These are phyloP conservation scores for Articulospora tetracladia DNA, from an alignment of 495 filamentous ascomycete genomes.

Conservation along the genomic window DNA sequence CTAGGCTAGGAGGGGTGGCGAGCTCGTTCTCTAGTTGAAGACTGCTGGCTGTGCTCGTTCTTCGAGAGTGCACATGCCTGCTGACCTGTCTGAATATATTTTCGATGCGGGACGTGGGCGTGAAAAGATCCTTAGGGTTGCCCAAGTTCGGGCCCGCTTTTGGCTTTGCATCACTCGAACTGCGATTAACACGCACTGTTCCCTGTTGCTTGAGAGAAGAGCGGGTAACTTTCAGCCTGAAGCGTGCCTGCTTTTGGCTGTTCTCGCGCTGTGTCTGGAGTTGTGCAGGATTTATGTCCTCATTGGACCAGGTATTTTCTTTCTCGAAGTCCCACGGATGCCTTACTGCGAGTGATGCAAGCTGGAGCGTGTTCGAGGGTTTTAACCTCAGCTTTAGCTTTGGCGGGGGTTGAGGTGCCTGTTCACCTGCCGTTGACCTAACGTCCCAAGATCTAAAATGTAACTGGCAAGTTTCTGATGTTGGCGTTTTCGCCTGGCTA, in stretches of 20 bases:
- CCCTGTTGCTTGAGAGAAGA: conserved; percentile 13
- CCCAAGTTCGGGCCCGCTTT: conserved; percentile 8
- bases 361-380: neutral
- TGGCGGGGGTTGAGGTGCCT: neutral
- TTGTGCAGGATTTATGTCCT: neutral
- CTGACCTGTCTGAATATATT: conserved; percentile 24
- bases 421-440: neutral
- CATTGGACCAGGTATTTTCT: conserved; percentile 16
- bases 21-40: neutral
- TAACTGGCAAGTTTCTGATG: no score
- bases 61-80: conserved; percentile 31
- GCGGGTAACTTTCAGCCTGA: conserved; percentile 32
- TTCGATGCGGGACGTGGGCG: conserved; percentile 16
- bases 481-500: no score
- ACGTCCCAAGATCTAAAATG: neutral
- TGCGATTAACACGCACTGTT: conserved; percentile 16
- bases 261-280: conserved; percentile 1
- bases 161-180: neutral
- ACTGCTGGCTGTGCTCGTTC: conserved; percentile 24
- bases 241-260: conserved; percentile 22
- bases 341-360: conserved; percentile 7
- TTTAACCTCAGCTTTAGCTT: conserved; percentile 19
- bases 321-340: conserved; percentile 18
- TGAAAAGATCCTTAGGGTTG: conserved; percentile 24
- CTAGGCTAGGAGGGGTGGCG: no score